Conservation (phyloP, 495 filamentous ascomycete species). For the Penicillium parvum region DNA sequence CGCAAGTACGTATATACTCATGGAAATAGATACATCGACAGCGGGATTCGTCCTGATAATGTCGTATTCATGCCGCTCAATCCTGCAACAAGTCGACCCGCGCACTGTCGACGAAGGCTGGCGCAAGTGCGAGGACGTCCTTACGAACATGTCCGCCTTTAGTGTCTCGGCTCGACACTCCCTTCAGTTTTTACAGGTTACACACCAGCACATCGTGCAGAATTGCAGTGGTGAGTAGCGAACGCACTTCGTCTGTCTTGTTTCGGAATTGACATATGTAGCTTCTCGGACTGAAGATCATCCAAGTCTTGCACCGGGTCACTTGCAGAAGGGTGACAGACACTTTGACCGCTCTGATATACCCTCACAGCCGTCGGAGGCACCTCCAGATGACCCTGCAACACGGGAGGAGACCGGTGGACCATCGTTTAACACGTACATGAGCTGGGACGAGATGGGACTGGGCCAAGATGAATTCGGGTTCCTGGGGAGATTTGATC, state of each 20-base stretch:
- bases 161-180: constrained; percentile 30
- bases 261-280: not conserved
- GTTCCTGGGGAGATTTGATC: constrained; percentile 27
- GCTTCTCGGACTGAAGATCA: constrained; percentile 5
- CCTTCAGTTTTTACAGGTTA: constrained; percentile 29
- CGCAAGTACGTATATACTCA: not conserved
- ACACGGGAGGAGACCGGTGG: too few relatives aligned
- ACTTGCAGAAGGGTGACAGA: constrained; percentile 3
- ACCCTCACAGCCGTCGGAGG: constrained; percentile 1
- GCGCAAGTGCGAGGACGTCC: constrained; percentile 28
- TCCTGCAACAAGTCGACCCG: constrained; percentile 18
- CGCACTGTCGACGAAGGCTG: constrained; percentile 21
- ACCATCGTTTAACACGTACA: constrained; percentile 18
- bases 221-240: constrained; percentile 16
- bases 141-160: constrained; percentile 26
- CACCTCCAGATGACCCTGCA: too few relatives aligned
- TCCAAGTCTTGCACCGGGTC: not conserved
- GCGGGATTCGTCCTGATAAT: constrained; percentile 40
- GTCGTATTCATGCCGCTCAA: constrained; percentile 27
- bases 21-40: constrained; percentile 36
- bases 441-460: constrained; percentile 23
- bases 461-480: constrained; percentile 26
- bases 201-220: constrained; percentile 22
- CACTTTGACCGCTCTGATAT: not conserved
- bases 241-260: not conserved